phyloP scores from a whole-genome alignment of 345 rosid genomes.

The Hibiscus syriacus region DNA sequence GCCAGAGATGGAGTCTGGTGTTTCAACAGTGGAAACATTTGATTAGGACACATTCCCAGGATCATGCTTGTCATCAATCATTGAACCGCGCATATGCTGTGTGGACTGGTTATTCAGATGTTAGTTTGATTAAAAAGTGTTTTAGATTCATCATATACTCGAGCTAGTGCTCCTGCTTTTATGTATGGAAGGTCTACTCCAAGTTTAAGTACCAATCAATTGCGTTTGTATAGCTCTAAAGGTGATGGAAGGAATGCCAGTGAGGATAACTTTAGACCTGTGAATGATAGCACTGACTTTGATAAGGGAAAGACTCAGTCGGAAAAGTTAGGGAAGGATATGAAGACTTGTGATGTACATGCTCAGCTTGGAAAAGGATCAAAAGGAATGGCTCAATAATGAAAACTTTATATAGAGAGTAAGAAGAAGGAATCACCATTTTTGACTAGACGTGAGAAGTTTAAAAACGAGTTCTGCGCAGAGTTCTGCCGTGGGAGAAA shows the following conservation, averaged over 20 bases:
- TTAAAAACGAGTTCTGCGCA: conserved; percentile 71
- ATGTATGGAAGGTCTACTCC: conserved; percentile 15
- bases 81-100: conserved; percentile 18
- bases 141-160: conserved; percentile 21
- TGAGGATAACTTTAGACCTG: conserved; percentile 50
- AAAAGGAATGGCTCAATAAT: conserved; percentile 82
- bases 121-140: conserved; percentile 28
- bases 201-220: conserved; percentile 28
- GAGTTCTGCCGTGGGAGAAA: conserved; percentile 91
- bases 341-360: conserved; percentile 45
- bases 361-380: conserved; percentile 80
- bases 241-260: conserved; percentile 82
- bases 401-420: conserved; percentile 63
- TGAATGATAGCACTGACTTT: conserved; percentile 35
- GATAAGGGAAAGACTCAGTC: conserved; percentile 35
- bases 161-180: conserved; percentile 19
- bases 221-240: conserved; percentile 63
- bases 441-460: conserved; percentile 65
- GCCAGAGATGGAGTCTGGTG: conserved; percentile 52
- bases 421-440: conserved; percentile 83
- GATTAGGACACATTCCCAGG: conserved; percentile 28
- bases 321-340: conserved; percentile 25
- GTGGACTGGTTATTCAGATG: conserved; percentile 17
- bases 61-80: conserved; percentile 27
- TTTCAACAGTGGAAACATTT: conserved; percentile 40